A percentile compares a stretch with the other conserved stretches of the same genome.
These are phyloP conservation scores for Colletotrichum endophyticum DNA, from an alignment of 2,329 filamentous ascomycete genomes.

Conservation along the genomic window DNA sequence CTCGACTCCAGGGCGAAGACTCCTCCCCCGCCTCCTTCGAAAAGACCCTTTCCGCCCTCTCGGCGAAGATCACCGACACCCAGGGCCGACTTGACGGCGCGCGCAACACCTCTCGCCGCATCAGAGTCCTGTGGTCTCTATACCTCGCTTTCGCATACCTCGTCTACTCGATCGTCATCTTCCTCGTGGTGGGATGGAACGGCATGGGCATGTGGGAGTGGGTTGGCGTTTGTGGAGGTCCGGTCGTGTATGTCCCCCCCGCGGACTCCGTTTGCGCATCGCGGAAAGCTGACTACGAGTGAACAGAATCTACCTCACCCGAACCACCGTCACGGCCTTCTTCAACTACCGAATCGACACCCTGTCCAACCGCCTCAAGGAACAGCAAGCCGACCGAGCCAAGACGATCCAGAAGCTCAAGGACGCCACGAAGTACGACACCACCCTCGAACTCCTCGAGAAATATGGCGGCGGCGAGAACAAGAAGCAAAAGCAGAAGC, in stretches of 20 bases:
- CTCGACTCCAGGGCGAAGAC: constrained; percentile 66
- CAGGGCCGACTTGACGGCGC: constrained; percentile 76
- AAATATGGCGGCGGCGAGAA: constrained; percentile 82
- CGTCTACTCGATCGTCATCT: constrained; percentile 80
- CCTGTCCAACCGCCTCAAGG: constrained; percentile 72
- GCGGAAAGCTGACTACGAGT: neutral
- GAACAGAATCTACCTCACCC: constrained; percentile 77
- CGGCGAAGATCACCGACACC: constrained; percentile 79
- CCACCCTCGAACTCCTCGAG: constrained; percentile 88
- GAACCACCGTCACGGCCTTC: constrained; percentile 69
- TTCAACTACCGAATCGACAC: constrained; percentile 83
- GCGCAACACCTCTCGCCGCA: constrained; percentile 74
- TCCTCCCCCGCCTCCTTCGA: constrained; percentile 92
- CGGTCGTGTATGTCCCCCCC: constrained; percentile 66
- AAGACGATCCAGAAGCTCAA: constrained; percentile 94
- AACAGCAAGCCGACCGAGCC: constrained; percentile 78
- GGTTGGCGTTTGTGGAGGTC: constrained; percentile 77
- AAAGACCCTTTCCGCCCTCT: constrained; percentile 83
- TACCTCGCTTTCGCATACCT: constrained; percentile 93
- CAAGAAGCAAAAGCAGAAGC: constrained; percentile 39
- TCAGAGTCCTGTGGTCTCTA: constrained; percentile 86
- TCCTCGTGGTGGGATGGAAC: constrained; percentile 83
- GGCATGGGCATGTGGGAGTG: constrained; percentile 81
- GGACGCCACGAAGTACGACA: constrained; percentile 93
- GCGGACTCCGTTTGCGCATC: neutral